Evolutionary conservation across 163 green algal genomes (phyloP).

Genomic region (Coccomyxa subellipsoidea): DNA sequence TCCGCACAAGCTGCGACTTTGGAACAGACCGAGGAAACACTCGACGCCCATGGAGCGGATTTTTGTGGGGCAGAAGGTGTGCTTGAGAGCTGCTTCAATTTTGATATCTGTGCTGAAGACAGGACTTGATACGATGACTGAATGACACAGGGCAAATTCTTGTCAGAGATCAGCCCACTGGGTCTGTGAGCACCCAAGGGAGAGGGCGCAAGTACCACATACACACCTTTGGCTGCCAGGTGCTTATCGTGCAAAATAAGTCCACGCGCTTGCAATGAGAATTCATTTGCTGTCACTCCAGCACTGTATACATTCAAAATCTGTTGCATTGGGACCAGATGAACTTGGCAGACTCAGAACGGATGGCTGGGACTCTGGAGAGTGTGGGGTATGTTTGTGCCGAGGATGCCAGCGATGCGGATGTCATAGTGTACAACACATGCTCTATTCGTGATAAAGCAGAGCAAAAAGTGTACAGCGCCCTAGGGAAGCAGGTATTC

Average conservation of each 20-base stretch:
- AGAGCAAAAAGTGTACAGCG: constrained; percentile 93
- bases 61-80: constrained; percentile 9
- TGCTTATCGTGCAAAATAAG: constrained; percentile 14
- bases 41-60: neutral
- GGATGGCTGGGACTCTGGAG: constrained; percentile 93
- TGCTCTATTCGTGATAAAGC: constrained; percentile 95
- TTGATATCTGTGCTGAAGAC: neutral
- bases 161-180: neutral
- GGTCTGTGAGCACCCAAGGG: neutral
- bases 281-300: too few species aligned
- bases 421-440: constrained; percentile 97
- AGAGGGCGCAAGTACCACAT: constrained; percentile 72
- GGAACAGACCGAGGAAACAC: neutral
- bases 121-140: neutral
- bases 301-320: too few species aligned
- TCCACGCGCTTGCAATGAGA: too few species aligned
- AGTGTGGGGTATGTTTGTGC: constrained; percentile 75
- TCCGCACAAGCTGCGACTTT: neutral
- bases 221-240: constrained; percentile 93
- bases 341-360: constrained; percentile 87
- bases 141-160: neutral
- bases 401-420: constrained; percentile 65
- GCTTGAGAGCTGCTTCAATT: neutral
- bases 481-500: constrained; percentile 69
- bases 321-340: constrained; percentile 68